Base-by-base conservation (phyloP, 768 basidiomycete genomes). In the Tremella yokohamensis region DNA sequence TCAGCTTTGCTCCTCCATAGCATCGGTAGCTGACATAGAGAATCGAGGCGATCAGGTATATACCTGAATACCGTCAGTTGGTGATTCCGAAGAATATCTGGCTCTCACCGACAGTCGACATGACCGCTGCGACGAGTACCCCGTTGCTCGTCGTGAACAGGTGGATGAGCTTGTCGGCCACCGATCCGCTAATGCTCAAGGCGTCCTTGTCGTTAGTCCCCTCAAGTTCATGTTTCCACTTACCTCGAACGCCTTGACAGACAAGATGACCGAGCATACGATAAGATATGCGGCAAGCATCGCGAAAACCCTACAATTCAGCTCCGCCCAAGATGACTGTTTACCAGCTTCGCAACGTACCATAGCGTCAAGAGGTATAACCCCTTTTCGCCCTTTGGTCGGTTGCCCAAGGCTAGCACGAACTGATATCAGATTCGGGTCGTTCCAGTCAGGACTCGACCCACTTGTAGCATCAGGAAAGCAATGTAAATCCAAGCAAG, bases 401-500 rank as follows among this genome's bases (percentile, higher is more conserved):
- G 81, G 62, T 88, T 89, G 25, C 87, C 87, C 19, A 88, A 78
- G 15, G 85, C 87, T 18, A 88, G 79, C 44, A 88, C 81, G 66
- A 88, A 87, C 80, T 65, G 49, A 6, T 20, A 56, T 61, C 51
- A 52, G 57, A 45, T 13, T 45, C 15, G 18, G 25, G 26, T 1
- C 3, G 3, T 6, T 2, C 44, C 8, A 18, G 20, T 22, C 4
- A 1, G 2, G 16, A 16, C 6, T 8, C 3, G 18, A 48, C 80
- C 50, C 57, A 83, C 82, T 75, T 86, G 93, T 25, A 97, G 78
- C 15, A 84, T 89, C 38, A 97, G 79, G 79, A 91, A 88, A 1
- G 85, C 81, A 40, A 94, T 80, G 73, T 94, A 96, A 18, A 90
- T 79, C 89, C 90, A 92, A 79, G 88, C 87, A 56, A 92, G 80